Base-by-base conservation (phyloP, 1,139 yeast genomes). In the Insectozyma bohioensis region DNA sequence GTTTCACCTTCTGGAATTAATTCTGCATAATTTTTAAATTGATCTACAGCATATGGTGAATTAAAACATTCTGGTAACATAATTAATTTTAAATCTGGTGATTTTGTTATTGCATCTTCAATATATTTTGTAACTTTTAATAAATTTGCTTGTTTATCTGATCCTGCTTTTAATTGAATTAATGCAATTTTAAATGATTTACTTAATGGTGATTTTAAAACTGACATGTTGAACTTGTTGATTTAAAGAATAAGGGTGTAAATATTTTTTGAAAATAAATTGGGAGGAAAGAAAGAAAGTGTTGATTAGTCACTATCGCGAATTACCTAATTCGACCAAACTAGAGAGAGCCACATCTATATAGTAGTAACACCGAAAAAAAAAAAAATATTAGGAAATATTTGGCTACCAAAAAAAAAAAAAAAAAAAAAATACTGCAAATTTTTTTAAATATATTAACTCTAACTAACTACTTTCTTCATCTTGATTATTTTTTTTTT, bases 1-100 rank as follows among this genome's bases (percentile, higher is more conserved):
- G 95, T 78, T 50, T 81, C 80, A 6, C 94, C 94, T 2, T 59
- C 54, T 5, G 95, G 95, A 26, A 80, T 75, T 7, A 50, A 45
- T 55, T 90, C 97, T 7, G 95, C 88, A 54, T 90, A 90, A 42
- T 85, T 78, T 17, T 84, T 77, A 59, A 92, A 92, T 40, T 92
- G 84, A 39, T 78, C 78, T 18, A 87, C 95, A 0, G 95, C 82
- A 52, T 92, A 92, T 4, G 97, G 97, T 1, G 97, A 85, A 58
- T 90, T 90, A 75, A 90, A 92, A 61, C 97, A 90, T 62, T 92
- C 97, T 5, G 94, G 94, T 31, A 84, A 63, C 55, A 84, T 81
- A n/a, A 84, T 73, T 38, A 80, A 59, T 44, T 82, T 84, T 12
- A 81, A 43, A 30, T 52, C 54, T 20, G 77, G 76, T 21, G 79